These are phyloP conservation scores for Babesia bigemina DNA, from an alignment of 169 alveolate species.

Conservation along the genomic window DNA sequence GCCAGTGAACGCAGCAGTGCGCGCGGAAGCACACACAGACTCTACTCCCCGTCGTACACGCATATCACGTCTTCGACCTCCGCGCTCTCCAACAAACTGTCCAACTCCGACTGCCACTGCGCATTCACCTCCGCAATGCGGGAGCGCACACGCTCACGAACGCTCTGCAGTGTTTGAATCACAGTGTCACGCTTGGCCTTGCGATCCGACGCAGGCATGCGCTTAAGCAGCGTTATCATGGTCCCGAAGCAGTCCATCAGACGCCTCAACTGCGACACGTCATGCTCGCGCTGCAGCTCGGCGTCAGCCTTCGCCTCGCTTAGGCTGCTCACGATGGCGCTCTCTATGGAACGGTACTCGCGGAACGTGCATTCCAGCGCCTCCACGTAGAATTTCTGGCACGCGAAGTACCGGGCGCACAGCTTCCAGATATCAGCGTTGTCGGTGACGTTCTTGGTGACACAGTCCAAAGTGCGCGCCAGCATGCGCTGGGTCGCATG, in stretches of 20 bases:
- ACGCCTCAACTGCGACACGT: conserved; percentile 41
- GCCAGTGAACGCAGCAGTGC: conserved; percentile 17
- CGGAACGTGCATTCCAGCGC: conserved; percentile 59
- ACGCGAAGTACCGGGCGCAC: conserved; percentile 47
- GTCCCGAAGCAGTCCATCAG: conserved; percentile 39
- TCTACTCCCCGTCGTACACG: conserved; percentile 30
- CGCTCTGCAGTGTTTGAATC: conserved; percentile 30
- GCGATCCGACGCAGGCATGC: conserved; percentile 19
- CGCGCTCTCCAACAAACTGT: conserved; percentile 47
- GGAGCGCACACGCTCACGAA: conserved; percentile 35
- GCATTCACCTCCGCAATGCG: conserved; percentile 49
- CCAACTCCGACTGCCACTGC: conserved; percentile 37
- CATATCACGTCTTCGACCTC: conserved; percentile 58
- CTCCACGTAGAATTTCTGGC: conserved; percentile 43
- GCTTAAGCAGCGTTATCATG: conserved; percentile 52
- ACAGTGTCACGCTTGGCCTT: conserved; percentile 35
- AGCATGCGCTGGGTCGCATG: conserved; percentile 54
- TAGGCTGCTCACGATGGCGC: conserved; percentile 25
- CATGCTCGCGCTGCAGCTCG: conserved; percentile 48
- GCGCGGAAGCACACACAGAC: conserved; percentile 1
- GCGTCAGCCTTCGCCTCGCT: conserved; percentile 37
- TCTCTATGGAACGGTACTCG: conserved; percentile 54
- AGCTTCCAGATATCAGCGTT: conserved; percentile 53
- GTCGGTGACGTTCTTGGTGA: conserved; percentile 55
- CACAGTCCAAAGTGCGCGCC: conserved; percentile 61